Percentiles rank a stretch among this genome's conserved stretches.
These are phyloP conservation scores for Cenococcum geophilum DNA, from an alignment of 495 filamentous ascomycete species.

Conservation along the genomic window DNA sequence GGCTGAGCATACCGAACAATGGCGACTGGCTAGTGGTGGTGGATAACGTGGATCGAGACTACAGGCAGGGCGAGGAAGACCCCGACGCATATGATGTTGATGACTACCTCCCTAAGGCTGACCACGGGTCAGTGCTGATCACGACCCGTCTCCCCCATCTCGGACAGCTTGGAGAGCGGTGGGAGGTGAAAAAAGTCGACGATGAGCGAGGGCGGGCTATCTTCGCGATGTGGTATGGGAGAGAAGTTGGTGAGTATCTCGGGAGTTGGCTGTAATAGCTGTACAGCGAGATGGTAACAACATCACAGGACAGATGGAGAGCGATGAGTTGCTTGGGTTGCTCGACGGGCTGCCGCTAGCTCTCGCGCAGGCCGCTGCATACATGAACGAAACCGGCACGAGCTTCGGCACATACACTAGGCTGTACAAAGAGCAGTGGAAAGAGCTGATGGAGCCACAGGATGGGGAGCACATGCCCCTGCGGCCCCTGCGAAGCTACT, in stretches of 20 bases:
- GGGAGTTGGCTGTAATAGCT: no score
- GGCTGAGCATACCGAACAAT: slow-evolving; percentile 33
- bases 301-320: background rate
- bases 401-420: slow-evolving; percentile 7
- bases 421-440: slow-evolving; percentile 10
- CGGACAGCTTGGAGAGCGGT: background rate
- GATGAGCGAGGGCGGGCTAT: slow-evolving; percentile 5
- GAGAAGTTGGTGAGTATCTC: background rate
- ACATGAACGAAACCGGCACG: slow-evolving; percentile 8
- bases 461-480: no score
- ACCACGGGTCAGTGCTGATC: slow-evolving; percentile 39
- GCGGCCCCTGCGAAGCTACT: background rate
- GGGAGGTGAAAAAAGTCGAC: slow-evolving; percentile 25
- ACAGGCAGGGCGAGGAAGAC: background rate
- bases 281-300: no score
- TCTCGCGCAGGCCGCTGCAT: slow-evolving; percentile 21
- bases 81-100: slow-evolving; percentile 33
- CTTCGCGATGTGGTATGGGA: background rate
- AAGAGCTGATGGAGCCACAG: background rate
- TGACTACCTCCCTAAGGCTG: slow-evolving; percentile 32
- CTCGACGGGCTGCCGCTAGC: slow-evolving; percentile 30
- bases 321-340: slow-evolving; percentile 3
- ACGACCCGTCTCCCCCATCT: slow-evolving; percentile 36
- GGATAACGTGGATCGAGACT: slow-evolving; percentile 24
- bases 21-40: slow-evolving; percentile 32